Evolutionary conservation across 106 monocot species (phyloP), one percentile per base, ranked within the genome.

Genomic region (Allium cepa): DNA sequence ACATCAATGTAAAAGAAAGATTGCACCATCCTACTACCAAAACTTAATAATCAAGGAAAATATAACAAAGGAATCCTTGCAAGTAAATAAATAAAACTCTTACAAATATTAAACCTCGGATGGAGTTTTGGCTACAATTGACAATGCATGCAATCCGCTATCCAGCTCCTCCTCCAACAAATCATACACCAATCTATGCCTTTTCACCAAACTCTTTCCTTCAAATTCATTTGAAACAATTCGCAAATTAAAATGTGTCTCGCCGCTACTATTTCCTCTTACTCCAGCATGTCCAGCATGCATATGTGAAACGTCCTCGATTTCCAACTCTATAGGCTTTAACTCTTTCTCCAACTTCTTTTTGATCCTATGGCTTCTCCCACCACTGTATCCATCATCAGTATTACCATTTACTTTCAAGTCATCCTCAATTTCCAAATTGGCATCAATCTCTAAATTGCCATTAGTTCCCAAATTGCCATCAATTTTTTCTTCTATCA

Each of bases 201-300:
- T 81, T 78, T 95, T 95, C 74, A 95, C 80, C 77, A 88, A 26
- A 49, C 83, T 91, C 83, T 91, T 95, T 60, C 91, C 94, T 72
- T 91, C 85, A 61, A 94, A 94, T 75, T 71, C 85, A 70, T 85
- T 74, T 0, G 95, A 95, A 8, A 91, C 91, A 47, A 88, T 72
- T 63, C 66, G 72, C 63, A 94, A 57, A 73, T 86, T 91, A 69
- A 88, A 91, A 82, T 95, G 91, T 22, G 95, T 95, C 79, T 95
- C 95, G n/a, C 91, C 91, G 59, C 70, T 74, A 14, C 59, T 61
- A 45, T 68, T 78, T 15, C 91, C 88, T 45, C 71, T 58, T 27
- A 83, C 83, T 17, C 79, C 95, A 11, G 85, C 83, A 73, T 95
- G 95, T 27, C 91, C 91, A 0, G 90, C 84, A 69, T 95, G 95